Evolutionary conservation across 371 early-diverging fungal species (phyloP), one percentile per base, ranked within the genome.

Genomic region (Actinomortierella wolfii): DNA sequence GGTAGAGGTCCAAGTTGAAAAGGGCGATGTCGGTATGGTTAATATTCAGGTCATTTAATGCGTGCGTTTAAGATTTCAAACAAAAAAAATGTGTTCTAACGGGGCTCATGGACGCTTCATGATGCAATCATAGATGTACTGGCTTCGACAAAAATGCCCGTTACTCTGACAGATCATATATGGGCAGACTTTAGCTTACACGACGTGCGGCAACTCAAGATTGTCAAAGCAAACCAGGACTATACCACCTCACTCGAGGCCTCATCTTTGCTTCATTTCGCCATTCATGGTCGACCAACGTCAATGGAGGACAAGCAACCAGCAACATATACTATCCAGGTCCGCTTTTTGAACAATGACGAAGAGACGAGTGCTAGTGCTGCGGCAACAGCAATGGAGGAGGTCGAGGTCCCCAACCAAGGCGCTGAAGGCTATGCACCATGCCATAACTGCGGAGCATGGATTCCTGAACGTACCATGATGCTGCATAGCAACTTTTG

Each of bases 401-500:
- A 47, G 14, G 53, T 59, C 1, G 74, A 76, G 14, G 48, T 60
- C 6, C 68, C 54, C 42, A 79, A 76, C 65, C 69, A 61, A 52
- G 71, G 64, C 40, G 76, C 58, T 9, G 49, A 56, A 15, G 84
- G 81, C 6, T 80, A 83, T 49, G 79, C 71, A 9, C 66, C 81
- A 25, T 96, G 96, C 59, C 44, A 61, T 7, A 91, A 94, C 65
- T 94, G 96, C 73, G 80, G 81, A 2, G 78, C 87, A 18, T 83
- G 80, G 78, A 83, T 94, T 28, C 89, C 89, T 3, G 76, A 78
- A 46, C 68, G 79, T 23, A 82, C 88, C 1, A 59, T 83, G 6
- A 59, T 77, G 26, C 82, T 94, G 54, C 96, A 96, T 63, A 80
- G 79, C 54, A 84, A 84, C 7, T 91, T 92, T 55, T 96, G 96